Evolutionary conservation across 805 yeast genomes (phyloP).

Genomic region (Candida awuae): DNA sequence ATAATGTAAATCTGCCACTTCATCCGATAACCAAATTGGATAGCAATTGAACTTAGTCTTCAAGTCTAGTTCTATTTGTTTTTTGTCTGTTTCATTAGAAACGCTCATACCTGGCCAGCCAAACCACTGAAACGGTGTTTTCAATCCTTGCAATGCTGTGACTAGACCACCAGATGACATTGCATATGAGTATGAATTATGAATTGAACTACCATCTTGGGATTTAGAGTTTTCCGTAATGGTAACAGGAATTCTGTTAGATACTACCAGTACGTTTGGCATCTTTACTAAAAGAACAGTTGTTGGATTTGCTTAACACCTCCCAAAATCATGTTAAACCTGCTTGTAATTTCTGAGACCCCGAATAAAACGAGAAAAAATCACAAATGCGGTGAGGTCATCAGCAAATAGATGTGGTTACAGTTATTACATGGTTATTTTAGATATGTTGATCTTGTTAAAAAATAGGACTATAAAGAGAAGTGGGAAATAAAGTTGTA

Average conservation of each 20-base stretch:
- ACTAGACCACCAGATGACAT: slow-evolving; percentile 98
- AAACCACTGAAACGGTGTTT: slow-evolving; percentile 89
- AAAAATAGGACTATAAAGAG: slow-evolving; percentile 3
- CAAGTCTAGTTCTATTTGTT: slow-evolving; percentile 59
- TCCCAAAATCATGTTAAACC: too few species aligned
- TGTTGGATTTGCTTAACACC: background rate
- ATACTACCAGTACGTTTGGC: slow-evolving; percentile 74
- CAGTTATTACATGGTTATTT: too few species aligned
- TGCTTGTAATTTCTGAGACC: too few species aligned
- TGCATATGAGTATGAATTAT: slow-evolving; percentile 59
- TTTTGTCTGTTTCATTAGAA: slow-evolving; percentile 61
- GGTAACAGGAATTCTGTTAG: slow-evolving; percentile 93
- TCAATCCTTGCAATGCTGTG: slow-evolving; percentile 88
- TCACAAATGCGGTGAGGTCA: background rate
- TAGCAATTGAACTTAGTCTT: slow-evolving; percentile 75
- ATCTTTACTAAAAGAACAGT: background rate
- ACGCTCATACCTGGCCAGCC: slow-evolving; percentile 97
- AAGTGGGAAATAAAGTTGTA: slow-evolving; percentile 14
- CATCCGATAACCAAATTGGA: slow-evolving; percentile 83
- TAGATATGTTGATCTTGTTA: too few species aligned
- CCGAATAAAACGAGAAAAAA: background rate
- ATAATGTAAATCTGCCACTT: slow-evolving; percentile 90
- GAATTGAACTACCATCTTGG: background rate
- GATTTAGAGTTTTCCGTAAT: slow-evolving; percentile 34
- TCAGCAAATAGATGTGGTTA: too few species aligned